A percentile compares a stretch with the other conserved stretches of the same genome.
phyloP scores from a whole-genome alignment of 305 asterid species.

The Plantago coronopus region DNA sequence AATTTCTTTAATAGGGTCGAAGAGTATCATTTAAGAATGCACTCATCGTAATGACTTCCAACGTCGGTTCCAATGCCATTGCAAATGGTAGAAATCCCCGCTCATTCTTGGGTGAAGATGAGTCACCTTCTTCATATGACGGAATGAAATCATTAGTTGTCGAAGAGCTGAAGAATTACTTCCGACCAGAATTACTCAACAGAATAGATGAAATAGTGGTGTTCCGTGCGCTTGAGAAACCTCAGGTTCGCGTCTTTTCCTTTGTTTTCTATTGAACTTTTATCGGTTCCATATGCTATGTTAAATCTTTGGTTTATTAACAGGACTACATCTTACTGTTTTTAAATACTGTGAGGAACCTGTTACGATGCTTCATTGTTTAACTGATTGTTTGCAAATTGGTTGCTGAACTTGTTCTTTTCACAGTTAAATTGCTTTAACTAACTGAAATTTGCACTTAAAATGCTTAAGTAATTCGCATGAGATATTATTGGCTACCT shows the following conservation, averaged over 20 bases:
- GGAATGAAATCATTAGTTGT: slow-evolving; percentile 80
- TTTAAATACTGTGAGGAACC: too few species aligned
- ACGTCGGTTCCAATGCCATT: slow-evolving; percentile 86
- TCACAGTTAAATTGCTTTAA: too few species aligned
- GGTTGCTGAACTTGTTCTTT: too few species aligned
- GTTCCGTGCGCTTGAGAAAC: slow-evolving; percentile 84
- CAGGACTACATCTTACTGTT: too few species aligned
- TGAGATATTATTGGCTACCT: too few species aligned
- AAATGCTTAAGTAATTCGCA: too few species aligned
- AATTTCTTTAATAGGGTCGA: slow-evolving; percentile 59
- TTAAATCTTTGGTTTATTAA: too few species aligned
- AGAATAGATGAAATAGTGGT: slow-evolving; percentile 96
- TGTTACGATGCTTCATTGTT: too few species aligned
- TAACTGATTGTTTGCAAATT: too few species aligned
- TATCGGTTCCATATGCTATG: background rate
- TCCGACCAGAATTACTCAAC: slow-evolving; percentile 91
- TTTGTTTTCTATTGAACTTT: background rate
- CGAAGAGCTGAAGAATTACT: slow-evolving; percentile 87
- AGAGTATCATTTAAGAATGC: slow-evolving; percentile 95
- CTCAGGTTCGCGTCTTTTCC: slow-evolving; percentile 57
- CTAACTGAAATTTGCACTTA: too few species aligned
- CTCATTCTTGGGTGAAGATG: slow-evolving; percentile 56
- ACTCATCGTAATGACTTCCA: slow-evolving; percentile 87
- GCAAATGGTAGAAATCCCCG: slow-evolving; percentile 71
- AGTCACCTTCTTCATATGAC: slow-evolving; percentile 65